Evolutionary conservation across 108 stramenopile genomes (phyloP).

Genomic region (Nitzschia sp.): DNA sequence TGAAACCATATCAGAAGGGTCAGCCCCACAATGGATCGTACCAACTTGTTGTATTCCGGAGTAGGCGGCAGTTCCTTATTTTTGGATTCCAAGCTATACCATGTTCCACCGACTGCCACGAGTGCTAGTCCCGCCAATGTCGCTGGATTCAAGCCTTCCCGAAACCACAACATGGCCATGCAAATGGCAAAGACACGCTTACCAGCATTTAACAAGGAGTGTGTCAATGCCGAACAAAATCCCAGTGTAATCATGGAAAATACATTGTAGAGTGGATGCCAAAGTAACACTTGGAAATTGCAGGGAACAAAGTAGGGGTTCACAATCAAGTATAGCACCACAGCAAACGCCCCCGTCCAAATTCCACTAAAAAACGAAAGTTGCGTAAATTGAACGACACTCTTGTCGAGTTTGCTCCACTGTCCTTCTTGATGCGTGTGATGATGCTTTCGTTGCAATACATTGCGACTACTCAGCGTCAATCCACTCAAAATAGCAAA

Average conservation of each 20-base stretch:
- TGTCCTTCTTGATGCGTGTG: not conserved
- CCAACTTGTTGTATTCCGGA: not conserved
- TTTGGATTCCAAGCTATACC: slow-evolving; percentile 32
- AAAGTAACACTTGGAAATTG: slow-evolving; percentile 22
- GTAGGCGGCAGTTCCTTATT: not conserved
- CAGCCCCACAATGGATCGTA: not conserved
- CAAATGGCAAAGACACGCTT: slow-evolving; percentile 48
- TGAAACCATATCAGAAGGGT: not conserved
- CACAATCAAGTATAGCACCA: slow-evolving; percentile 10
- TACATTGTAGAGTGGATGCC: slow-evolving; percentile 60
- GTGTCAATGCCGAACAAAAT: slow-evolving; percentile 46
- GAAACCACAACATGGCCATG: slow-evolving; percentile 40
- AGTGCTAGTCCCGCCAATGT: slow-evolving; percentile 14
- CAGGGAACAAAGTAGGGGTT: not conserved
- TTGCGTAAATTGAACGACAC: slow-evolving; percentile 28
- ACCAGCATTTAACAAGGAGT: slow-evolving; percentile 60
- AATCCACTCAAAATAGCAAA: slow-evolving; percentile 38
- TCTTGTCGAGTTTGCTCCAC: slow-evolving; percentile 7
- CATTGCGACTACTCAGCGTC: slow-evolving; percentile 32
- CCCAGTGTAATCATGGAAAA: slow-evolving; percentile 47
- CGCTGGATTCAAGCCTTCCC: slow-evolving; percentile 8
- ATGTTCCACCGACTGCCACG: slow-evolving; percentile 24
- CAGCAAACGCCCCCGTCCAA: not conserved
- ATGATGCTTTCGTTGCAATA: slow-evolving; percentile 29
- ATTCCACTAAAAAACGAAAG: slow-evolving; percentile 10